These are phyloP conservation scores for Umbelopsis sp. DNA, from an alignment of 192 early-diverging fungal genomes.

Conservation along the genomic window DNA sequence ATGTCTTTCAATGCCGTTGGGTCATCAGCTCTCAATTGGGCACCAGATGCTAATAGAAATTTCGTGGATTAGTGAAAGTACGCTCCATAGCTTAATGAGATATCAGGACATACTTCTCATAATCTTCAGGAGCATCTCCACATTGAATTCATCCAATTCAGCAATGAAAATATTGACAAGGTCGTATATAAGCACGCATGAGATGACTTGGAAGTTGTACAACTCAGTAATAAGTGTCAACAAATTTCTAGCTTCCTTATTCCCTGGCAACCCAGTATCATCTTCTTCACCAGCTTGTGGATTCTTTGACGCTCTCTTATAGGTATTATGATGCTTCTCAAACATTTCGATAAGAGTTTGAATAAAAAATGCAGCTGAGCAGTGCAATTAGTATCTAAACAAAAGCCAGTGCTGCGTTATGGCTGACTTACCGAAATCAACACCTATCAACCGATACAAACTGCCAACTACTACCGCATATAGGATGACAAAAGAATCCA, in stretches of 20 bases:
- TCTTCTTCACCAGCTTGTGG: conserved; percentile 20
- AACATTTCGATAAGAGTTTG: conserved; percentile 76
- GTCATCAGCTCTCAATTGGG: conserved; percentile 90
- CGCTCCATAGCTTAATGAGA: not conserved
- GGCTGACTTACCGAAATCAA: conserved; percentile 74
- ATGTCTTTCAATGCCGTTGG: conserved; percentile 91
- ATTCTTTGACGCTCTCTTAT: conserved; percentile 38
- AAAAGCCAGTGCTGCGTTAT: conserved; percentile 23
- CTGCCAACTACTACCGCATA: conserved; percentile 87
- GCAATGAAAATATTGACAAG: conserved; percentile 71
- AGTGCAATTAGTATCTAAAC: not conserved
- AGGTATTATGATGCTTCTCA: conserved; percentile 57
- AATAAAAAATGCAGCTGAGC: conserved; percentile 67
- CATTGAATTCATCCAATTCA: conserved; percentile 79
- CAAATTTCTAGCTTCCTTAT: conserved; percentile 81
- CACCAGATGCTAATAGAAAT: conserved; percentile 61
- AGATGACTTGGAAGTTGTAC: conserved; percentile 88
- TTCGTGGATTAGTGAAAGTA: not conserved
- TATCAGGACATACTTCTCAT: conserved; percentile 59
- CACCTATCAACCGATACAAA: conserved; percentile 79
- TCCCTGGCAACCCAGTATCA: conserved; percentile 49
- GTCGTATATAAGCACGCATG: conserved; percentile 90
- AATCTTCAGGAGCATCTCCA: conserved; percentile 86
- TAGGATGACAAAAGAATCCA: conserved; percentile 88
- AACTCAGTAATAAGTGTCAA: conserved; percentile 79